A percentile compares a stretch with the other conserved stretches of the same genome.
These are phyloP conservation scores for Kwoniella newhampshirensis DNA, from an alignment of 768 basidiomycete species.

Conservation along the genomic window DNA sequence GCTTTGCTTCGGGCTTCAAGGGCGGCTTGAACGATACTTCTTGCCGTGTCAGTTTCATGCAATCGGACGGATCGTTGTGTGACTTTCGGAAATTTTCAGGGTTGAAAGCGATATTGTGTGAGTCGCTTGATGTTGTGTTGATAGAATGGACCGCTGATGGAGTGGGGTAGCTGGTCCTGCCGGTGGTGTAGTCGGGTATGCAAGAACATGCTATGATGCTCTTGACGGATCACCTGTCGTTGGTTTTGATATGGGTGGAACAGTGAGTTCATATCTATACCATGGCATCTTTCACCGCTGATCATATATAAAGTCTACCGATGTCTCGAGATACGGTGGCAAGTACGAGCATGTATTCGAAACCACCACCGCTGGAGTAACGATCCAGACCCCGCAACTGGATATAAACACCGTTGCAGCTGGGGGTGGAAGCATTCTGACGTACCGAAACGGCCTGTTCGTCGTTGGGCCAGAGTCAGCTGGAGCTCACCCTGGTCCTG, in stretches of 20 bases:
- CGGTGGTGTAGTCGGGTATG: constrained; percentile 93
- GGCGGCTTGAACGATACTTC: constrained; percentile 29
- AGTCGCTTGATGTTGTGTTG: neutral
- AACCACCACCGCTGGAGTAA: constrained; percentile 41
- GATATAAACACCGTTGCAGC: constrained; percentile 57
- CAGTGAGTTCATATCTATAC: constrained; percentile 55
- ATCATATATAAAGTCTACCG: constrained; percentile 10
- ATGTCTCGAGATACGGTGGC: constrained; percentile 89
- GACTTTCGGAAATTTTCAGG: constrained; percentile 74
- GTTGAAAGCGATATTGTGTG: constrained; percentile 82
- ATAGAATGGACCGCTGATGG: neutral
- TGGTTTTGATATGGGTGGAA: constrained; percentile 64
- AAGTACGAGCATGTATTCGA: constrained; percentile 74
- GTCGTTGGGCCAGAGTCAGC: constrained; percentile 73
- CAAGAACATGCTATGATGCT: constrained; percentile 83
- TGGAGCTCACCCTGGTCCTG: constrained; percentile 20
- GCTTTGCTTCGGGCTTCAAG: constrained; percentile 37
- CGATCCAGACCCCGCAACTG: constrained; percentile 42
- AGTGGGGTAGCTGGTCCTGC: constrained; percentile 61
- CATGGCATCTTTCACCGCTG: neutral
- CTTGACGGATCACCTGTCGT: constrained; percentile 72
- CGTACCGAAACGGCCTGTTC: constrained; percentile 86
- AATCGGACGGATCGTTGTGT: constrained; percentile 65
- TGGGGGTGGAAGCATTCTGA: constrained; percentile 86
- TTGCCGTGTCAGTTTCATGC: constrained; percentile 67